Base-by-base conservation (phyloP, 805 yeast genomes). In the Candida tibetensis region DNA sequence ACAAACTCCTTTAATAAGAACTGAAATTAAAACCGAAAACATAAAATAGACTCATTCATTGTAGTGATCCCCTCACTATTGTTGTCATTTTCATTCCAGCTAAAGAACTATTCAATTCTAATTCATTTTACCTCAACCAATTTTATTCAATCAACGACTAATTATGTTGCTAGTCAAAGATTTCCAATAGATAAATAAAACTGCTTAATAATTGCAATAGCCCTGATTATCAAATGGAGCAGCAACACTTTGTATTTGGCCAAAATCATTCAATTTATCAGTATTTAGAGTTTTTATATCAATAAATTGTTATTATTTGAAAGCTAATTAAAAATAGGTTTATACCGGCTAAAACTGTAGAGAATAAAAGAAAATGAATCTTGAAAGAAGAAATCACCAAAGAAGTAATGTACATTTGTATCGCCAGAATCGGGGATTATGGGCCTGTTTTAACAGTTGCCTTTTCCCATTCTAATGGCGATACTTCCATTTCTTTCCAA, bases 401-500 rank as follows among this genome's bases (percentile, higher is more conserved):
- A n/a, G n/a, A n/a, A n/a, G n/a, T n/a, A n/a, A n/a, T n/a, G n/a
- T n/a, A n/a, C n/a, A n/a, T n/a, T n/a, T n/a, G n/a, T n/a, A n/a
- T n/a, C n/a, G n/a, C n/a, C n/a, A n/a, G n/a, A n/a, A n/a, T n/a
- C n/a, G n/a, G n/a, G n/a, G n/a, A n/a, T n/a, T n/a, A n/a, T n/a
- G n/a, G n/a, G n/a, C n/a, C n/a, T n/a, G n/a, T n/a, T n/a, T n/a
- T n/a, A n/a, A n/a, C n/a, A n/a, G n/a, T n/a, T 17, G 42, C 46
- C 21, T 37, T 35, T 14, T 36, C 39, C 47, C 50, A 51, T 36
- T 46, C 54, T 14, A 31, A 32, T 10, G 46, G 52, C 13, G 42
- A 34, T 10, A 54, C 51, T 13, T 53, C 57, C 69, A 64, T 64
- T 37, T 63, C 66, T 12, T 40, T 51, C 58, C 62, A 61, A 7